Evolutionary conservation across 257 asterid species (phyloP).

Genomic region (Ligustrum vulgare): DNA sequence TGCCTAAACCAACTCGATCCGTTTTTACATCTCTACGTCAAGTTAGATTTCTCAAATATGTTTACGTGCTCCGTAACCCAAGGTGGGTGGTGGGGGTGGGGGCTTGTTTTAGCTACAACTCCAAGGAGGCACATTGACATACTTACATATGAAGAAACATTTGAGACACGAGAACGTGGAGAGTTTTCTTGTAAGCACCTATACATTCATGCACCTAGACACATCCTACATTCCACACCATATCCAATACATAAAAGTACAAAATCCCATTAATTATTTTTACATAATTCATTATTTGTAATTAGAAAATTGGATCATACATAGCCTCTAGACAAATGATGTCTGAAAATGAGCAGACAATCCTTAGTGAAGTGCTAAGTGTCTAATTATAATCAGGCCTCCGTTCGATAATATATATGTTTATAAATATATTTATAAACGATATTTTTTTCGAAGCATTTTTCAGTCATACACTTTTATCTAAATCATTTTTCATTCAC

Average conservation of each 20-base stretch:
- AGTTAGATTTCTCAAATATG: not conserved
- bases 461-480: too few relatives aligned
- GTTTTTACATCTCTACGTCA: not conserved
- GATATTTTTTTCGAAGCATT: too few relatives aligned
- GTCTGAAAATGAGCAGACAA: conserved; percentile 19
- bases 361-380: conserved; percentile 3
- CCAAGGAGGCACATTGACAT: conserved; percentile 17
- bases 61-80: not conserved
- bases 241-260: not conserved
- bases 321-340: not conserved
- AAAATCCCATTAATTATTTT: not conserved
- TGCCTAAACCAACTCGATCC: not conserved
- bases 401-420: too few relatives aligned
- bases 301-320: not conserved
- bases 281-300: not conserved
- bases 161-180: conserved; percentile 29
- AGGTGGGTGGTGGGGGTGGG: not conserved
- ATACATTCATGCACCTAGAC: conserved; percentile 25
- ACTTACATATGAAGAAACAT: conserved; percentile 28
- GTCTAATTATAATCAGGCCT: not conserved
- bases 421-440: too few relatives aligned
- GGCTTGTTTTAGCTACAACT: not conserved
- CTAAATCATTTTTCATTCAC: too few relatives aligned
- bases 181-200: conserved; percentile 27
- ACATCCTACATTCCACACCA: conserved; percentile 11